A percentile compares a stretch with the other conserved stretches of the same genome.
These are phyloP conservation scores for Hyaloscypha finlandica DNA, from an alignment of 495 filamentous ascomycete species.

Conservation along the genomic window DNA sequence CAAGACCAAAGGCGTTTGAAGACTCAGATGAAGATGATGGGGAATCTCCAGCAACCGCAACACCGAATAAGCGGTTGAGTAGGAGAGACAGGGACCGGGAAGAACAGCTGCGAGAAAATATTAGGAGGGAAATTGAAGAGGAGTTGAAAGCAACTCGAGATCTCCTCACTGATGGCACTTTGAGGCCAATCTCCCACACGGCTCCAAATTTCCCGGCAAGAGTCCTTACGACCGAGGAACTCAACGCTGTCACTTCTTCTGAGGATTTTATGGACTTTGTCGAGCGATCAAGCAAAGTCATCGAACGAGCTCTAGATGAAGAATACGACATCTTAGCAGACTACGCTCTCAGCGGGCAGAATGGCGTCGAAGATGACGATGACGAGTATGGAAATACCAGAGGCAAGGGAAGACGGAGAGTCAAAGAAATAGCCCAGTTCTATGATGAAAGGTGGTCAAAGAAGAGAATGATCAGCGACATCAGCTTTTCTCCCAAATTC, in stretches of 20 bases:
- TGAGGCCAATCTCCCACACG: constrained; percentile 43
- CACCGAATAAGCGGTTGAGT: constrained; percentile 67
- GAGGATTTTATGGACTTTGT: constrained; percentile 95
- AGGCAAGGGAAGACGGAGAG: constrained; percentile 74
- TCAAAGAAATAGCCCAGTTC: constrained; percentile 89
- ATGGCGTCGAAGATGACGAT: constrained; percentile 77
- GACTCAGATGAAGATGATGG: constrained; percentile 54
- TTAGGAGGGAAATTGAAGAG: constrained; percentile 89
- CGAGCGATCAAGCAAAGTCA: constrained; percentile 92
- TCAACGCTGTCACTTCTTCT: constrained; percentile 86
- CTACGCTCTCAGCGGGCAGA: constrained; percentile 74
- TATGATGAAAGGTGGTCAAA: constrained; percentile 95
- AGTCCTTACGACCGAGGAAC: constrained; percentile 79
- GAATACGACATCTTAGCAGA: constrained; percentile 93
- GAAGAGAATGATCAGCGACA: constrained; percentile 91
- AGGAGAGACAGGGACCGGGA: constrained; percentile 76
- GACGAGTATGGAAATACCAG: constrained; percentile 70
- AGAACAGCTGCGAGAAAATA: constrained; percentile 82
- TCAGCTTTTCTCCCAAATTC: constrained; percentile 94
- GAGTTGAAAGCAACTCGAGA: constrained; percentile 74
- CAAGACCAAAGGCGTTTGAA: constrained; percentile 48
- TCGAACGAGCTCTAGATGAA: constrained; percentile 91
- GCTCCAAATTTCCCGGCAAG: constrained; percentile 73
- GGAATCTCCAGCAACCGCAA: constrained; percentile 36
- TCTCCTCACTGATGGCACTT: constrained; percentile 51